phyloP scores from a whole-genome alignment of 225 moss, liverwort and hornwort genomes.

The Pleurozium schreberi region DNA sequence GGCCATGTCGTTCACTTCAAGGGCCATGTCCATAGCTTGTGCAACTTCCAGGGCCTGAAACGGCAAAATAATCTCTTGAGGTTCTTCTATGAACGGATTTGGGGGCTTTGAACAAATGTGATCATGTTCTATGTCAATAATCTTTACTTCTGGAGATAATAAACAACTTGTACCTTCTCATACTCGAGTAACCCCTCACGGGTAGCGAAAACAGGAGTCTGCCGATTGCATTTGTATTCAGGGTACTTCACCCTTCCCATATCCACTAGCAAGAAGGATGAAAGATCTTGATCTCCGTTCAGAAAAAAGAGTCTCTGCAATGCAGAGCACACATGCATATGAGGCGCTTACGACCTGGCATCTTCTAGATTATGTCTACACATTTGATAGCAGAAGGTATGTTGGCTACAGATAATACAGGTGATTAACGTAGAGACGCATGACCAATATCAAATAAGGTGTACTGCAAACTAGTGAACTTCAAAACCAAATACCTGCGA shows the following conservation, averaged over 20 bases:
- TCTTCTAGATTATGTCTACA: background rate
- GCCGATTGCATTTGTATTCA: slow-evolving; percentile 59
- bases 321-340: background rate
- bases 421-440: background rate
- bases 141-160: background rate
- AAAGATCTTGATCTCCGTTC: slow-evolving; percentile 78
- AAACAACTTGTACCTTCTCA: slow-evolving; percentile 45
- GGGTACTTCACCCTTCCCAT: slow-evolving; percentile 89
- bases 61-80: background rate
- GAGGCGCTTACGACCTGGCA: background rate
- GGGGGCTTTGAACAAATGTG: background rate
- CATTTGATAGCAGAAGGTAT: background rate
- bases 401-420: background rate
- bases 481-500: slow-evolving; percentile 52
- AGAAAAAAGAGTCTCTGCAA: slow-evolving; percentile 90
- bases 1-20: slow-evolving; percentile 60
- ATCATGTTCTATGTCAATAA: background rate
- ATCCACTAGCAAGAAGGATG: slow-evolving; percentile 86
- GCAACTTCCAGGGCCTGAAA: slow-evolving; percentile 84
- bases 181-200: slow-evolving; percentile 58
- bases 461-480: background rate
- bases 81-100: background rate
- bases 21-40: slow-evolving; percentile 82
- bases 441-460: background rate
- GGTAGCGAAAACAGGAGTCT: slow-evolving; percentile 56